Conservation (phyloP, 768 basidiomycete species). For the Amanita phalloides region DNA sequence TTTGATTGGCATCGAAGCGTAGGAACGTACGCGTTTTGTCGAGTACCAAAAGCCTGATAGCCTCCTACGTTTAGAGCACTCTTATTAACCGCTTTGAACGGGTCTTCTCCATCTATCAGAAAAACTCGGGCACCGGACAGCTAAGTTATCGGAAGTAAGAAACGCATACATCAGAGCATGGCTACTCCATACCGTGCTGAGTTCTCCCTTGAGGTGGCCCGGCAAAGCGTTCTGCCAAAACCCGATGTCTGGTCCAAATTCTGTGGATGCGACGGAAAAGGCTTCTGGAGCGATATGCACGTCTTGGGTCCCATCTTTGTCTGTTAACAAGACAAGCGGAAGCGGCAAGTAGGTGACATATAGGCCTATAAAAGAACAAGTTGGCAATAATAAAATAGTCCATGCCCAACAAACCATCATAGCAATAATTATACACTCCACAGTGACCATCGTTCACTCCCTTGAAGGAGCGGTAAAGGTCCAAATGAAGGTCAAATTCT, state of each 20-base stretch:
- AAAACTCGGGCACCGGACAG: constrained; percentile 44
- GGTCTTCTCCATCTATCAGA: constrained; percentile 38
- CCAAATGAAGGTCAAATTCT: constrained; percentile 47
- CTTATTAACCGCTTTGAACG: constrained; percentile 38
- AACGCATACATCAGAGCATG: background rate
- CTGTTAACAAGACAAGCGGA: constrained; percentile 38
- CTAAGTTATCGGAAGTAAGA: constrained; percentile 10
- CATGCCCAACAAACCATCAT: constrained; percentile 28
- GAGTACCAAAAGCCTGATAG: constrained; percentile 40
- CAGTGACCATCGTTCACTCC: constrained; percentile 50
- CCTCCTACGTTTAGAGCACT: constrained; percentile 41
- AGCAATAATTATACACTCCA: constrained; percentile 44
- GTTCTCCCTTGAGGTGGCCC: constrained; percentile 32
- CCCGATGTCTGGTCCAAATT: constrained; percentile 39
- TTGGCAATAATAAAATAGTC: background rate
- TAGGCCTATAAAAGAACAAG: constrained; percentile 18
- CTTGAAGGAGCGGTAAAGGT: constrained; percentile 42
- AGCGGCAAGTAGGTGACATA: constrained; percentile 38
- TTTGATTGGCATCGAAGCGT: background rate
- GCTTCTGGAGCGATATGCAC: constrained; percentile 46
- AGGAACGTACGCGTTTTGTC: constrained; percentile 32
- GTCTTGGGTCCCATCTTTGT: constrained; percentile 29
- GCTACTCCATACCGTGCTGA: constrained; percentile 25
- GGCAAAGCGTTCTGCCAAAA: constrained; percentile 46
- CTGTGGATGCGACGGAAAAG: constrained; percentile 36